Evolutionary conservation across 352 stramenopile species (phyloP).

Genomic region (Globisporangium abappressorium): DNA sequence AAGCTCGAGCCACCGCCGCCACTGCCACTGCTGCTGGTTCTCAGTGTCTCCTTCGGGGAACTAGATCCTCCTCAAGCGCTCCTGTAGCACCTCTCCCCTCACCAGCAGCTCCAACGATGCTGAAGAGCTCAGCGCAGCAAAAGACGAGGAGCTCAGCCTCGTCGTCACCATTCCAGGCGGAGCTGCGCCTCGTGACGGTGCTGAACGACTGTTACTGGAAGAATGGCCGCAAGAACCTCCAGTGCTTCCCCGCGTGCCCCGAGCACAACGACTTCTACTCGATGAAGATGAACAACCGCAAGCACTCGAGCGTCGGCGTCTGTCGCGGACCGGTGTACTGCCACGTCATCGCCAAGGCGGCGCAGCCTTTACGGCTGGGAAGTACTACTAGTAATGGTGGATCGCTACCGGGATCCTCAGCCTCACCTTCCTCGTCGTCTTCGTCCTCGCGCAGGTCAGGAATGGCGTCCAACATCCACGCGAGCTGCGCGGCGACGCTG

Average conservation of each 20-base stretch:
- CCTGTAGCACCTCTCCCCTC: not conserved
- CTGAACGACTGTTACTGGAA: conserved; percentile 86
- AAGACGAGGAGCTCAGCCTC: not conserved
- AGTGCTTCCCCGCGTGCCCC: conserved; percentile 85
- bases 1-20: not conserved
- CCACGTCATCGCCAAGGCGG: conserved; percentile 49
- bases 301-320: conserved; percentile 81
- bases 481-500: not conserved
- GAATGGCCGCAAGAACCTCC: conserved; percentile 88
- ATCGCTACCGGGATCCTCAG: not conserved
- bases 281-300: conserved; percentile 89
- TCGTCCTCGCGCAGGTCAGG: not conserved
- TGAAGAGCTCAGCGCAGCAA: not conserved
- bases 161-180: not conserved
- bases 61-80: not conserved
- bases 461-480: conserved; percentile 1
- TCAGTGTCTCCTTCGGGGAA: not conserved
- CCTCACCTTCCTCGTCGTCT: not conserved
- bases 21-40: not conserved
- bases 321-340: conserved; percentile 81
- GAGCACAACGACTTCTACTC: conserved; percentile 89
- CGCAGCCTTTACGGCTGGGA: not conserved
- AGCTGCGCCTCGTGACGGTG: conserved; percentile 47
- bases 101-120: not conserved
- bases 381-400: not conserved